A percentile compares a stretch with the other conserved stretches of the same genome.
These are phyloP conservation scores for Gracilaria gracilis DNA, from an alignment of 23 red algal genomes.

Conservation along the genomic window DNA sequence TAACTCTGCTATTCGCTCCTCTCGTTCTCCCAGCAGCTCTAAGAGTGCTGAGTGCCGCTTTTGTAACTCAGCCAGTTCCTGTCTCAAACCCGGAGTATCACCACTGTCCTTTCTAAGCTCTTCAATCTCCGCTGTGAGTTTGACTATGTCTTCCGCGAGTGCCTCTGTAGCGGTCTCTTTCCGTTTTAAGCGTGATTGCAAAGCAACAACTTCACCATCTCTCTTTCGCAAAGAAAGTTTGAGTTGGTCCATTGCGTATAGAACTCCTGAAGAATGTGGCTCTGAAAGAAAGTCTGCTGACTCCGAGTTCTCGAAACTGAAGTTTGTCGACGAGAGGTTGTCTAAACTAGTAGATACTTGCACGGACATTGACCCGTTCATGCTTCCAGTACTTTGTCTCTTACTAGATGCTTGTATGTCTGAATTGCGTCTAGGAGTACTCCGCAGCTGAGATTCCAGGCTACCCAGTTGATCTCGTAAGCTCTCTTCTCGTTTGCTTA, in stretches of 20 bases:
- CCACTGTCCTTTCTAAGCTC: slow-evolving; percentile 30
- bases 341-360: slow-evolving; percentile 46
- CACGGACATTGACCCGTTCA: not conserved
- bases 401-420: not conserved
- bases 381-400: slow-evolving; percentile 10
- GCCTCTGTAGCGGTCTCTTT: slow-evolving; percentile 66
- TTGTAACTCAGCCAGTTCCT: slow-evolving; percentile 61
- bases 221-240: slow-evolving; percentile 61
- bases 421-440: not conserved
- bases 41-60: slow-evolving; percentile 63
- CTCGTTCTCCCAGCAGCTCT: slow-evolving; percentile 82
- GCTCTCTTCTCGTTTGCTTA: slow-evolving; percentile 43
- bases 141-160: slow-evolving; percentile 68
- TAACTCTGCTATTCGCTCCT: slow-evolving; percentile 88
- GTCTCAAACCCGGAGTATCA: slow-evolving; percentile 51
- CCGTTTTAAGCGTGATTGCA: slow-evolving; percentile 66
- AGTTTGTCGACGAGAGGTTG: slow-evolving; percentile 10
- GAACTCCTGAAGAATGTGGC: slow-evolving; percentile 32
- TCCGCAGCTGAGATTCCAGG: slow-evolving; percentile 49
- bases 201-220: slow-evolving; percentile 55
- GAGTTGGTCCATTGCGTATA: slow-evolving; percentile 70
- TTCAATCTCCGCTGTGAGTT: slow-evolving; percentile 67
- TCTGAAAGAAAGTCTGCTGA: slow-evolving; percentile 35
- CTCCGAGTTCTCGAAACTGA: slow-evolving; percentile 32
- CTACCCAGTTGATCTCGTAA: slow-evolving; percentile 39